Conservation (phyloP, 2,329 filamentous ascomycete genomes). For the Pseudocercospora pini-densiflorae region DNA sequence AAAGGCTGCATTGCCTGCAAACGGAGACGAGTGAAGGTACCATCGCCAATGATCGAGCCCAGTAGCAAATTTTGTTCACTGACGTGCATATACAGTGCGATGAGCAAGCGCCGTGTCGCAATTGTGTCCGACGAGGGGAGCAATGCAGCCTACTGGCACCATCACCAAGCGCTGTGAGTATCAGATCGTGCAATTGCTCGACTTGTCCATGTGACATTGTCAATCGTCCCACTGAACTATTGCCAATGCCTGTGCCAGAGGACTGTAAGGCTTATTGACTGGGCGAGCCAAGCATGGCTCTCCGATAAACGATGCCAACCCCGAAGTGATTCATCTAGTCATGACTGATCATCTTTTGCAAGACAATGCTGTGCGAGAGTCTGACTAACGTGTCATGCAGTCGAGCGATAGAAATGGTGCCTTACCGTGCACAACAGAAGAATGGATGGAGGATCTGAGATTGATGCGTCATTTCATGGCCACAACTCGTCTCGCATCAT, state of each 20-base stretch:
- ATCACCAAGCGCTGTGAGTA: slow-evolving; percentile 21
- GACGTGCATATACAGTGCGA: slow-evolving; percentile 16
- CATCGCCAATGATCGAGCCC: background rate
- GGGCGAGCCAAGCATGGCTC: too few relatives aligned
- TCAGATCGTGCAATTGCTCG: background rate
- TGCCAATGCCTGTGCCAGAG: too few relatives aligned
- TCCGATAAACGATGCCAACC: too few relatives aligned
- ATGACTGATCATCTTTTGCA: background rate
- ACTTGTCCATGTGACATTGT: too few relatives aligned
- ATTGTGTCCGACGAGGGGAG: slow-evolving; percentile 21
- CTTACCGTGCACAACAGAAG: slow-evolving; percentile 6
- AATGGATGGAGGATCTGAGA: slow-evolving; percentile 24
- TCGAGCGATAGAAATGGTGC: slow-evolving; percentile 7
- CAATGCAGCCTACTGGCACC: slow-evolving; percentile 19
- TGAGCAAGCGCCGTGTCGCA: slow-evolving; percentile 22
- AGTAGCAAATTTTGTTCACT: background rate
- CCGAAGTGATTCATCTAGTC: background rate
- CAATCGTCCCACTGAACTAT: too few relatives aligned
- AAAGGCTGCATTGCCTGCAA: slow-evolving; percentile 24
- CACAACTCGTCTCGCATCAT: slow-evolving; percentile 12
- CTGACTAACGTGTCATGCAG: background rate
- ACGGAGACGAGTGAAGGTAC: slow-evolving; percentile 21
- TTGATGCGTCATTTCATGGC: slow-evolving; percentile 21
- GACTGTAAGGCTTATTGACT: too few relatives aligned
- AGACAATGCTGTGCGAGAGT: background rate